Base-by-base conservation (phyloP, 2,329 filamentous ascomycete genomes). In the Myriosclerotinia scirpicola region DNA sequence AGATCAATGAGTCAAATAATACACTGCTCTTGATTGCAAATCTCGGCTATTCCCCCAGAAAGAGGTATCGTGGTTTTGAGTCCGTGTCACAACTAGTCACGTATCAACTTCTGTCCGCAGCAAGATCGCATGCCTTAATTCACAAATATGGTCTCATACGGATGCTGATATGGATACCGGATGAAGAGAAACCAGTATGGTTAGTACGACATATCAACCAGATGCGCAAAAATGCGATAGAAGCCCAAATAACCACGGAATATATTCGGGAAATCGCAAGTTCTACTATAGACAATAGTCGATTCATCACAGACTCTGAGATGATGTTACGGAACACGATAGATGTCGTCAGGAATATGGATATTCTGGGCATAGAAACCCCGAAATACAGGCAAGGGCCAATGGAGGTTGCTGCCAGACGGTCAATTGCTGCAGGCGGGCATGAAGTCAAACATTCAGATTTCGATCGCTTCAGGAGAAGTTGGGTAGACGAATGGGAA, bases 91-190 rank as follows among this genome's bases (percentile, higher is more conserved):
- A 80, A 67, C 80, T 90, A 66, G 77, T 90, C 1, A 75, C 89
- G 1, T 83, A 86, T 73, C 87, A 90, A 74, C 83, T 91, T 67
- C 80, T 88, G 71, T 80, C 78, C 54, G 81, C 84, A 61, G 85
- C 90, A 65, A 82, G 86, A 68, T 79, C 81, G 2, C 81, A 86
- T 60, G 77, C 81, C 0, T 80, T 89, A 0, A 85, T 96, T 71
- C 90, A 97, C 72, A 81, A 82, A 38, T 93, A 92, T 75, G 94
- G 94, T 3, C 84, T 88, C 22, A 88, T 96, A 3, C 87, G 93
- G 59, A 89, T 94, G 81, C 82, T 98, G 0, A 75, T 93, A 50
- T 93, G 93, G 88, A 74, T 88, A 4, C 82, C 85, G 1, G 81
- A 88, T 54, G 80, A 84, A 0, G 89, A 92, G 66, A 86, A 86